Evolutionary conservation across 495 filamentous ascomycete species (phyloP), one percentile per base, ranked within the genome.

Genomic region (Xylaria bambusicola): DNA sequence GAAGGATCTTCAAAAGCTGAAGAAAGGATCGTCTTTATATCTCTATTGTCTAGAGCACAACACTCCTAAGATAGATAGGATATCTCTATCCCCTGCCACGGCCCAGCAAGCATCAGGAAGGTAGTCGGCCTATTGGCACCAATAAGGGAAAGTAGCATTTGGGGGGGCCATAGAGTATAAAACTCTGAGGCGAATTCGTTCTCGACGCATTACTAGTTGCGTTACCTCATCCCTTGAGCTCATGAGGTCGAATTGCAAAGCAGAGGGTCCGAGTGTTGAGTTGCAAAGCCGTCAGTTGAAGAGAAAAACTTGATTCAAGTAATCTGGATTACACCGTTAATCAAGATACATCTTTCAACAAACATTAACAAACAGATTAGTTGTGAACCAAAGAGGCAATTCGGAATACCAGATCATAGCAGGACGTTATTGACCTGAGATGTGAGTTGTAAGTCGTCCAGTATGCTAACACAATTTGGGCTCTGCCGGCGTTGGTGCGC

Each of bases 111-210:
- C 8, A 60, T 60, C 49, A 53, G 57, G 57, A 52, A 60, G 57
- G 57, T 59, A 52, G 38, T 47, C 57, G 57, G 57, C 26, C 17
- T 29, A 47, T 53, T 23, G 20, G 21, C 36, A 60, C 57, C 35
- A 26, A 60, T 52, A 60, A 52, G 47, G 57, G 57, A 60, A 60
- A 52, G 57, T 60, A 44, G 20, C 48, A 60, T 60, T 58, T 53
- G 33, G 41, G 13, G 17, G 41, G 6, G 57, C 40, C 29, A 38
- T 53, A 18, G 33, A 17, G 40, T 40, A 38, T 31, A 52, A 38
- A 23, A 31, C 42, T n/a, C 26, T 27, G 29, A 20, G 31, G 17
- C 12, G 26, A 47, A 38, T 41, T 56, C n/a, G 42, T 38, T 44
- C 26, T 46, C 18, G 40, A 53, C 47, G 40, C 40, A 60, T 45